Base-by-base conservation (phyloP, 805 yeast genomes). In the Spathaspora arborariae region DNA sequence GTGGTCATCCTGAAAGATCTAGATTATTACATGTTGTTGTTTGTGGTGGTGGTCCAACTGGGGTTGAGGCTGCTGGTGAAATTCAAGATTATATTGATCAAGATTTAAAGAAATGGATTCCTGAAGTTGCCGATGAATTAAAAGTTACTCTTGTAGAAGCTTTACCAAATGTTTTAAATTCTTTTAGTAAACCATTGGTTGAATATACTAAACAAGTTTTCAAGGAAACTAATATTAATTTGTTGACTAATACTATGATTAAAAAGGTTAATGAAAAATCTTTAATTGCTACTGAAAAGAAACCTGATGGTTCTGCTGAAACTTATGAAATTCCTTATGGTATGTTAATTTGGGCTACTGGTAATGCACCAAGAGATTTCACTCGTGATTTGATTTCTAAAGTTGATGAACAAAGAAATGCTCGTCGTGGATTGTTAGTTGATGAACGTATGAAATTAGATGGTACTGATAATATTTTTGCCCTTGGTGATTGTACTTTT, bases 21-120 rank as follows among this genome's bases (percentile, higher is more conserved):
- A 81, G 96, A 66, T 78, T 92, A 58, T 78, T 91, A 64, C 85
- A 84, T 52, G 84, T 90, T 58, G 92, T 92, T 52, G 96, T 92
- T 52, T 95, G 94, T 56, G 98, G 98, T 60, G 98, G 97, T 70
- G 98, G 98, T 54, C 97, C 98, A 64, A 91, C 98, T 39, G 98
- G 98, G 74, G 97, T 91, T 52, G 97, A 90, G 72, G 86, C 90
- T 59, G 97, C 97, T 56, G 98, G 96, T 61, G 97, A 92, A 71
- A 74, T 91, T 58, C 95, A 87, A 72, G 98, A 91, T 69, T 92
- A 88, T 70, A 86, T 90, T 52, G 90, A 87, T 66, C 95, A 91
- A 67, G 98, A 91, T 68, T 77, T 91, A 69, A 71, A 74, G 58
- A 87, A 84, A 70, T 88, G 95, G 90, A 85, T 88, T 72, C 97